Evolutionary conservation across 73 alveolate genomes (phyloP).

Genomic region (Paramecium sonneborni): DNA sequence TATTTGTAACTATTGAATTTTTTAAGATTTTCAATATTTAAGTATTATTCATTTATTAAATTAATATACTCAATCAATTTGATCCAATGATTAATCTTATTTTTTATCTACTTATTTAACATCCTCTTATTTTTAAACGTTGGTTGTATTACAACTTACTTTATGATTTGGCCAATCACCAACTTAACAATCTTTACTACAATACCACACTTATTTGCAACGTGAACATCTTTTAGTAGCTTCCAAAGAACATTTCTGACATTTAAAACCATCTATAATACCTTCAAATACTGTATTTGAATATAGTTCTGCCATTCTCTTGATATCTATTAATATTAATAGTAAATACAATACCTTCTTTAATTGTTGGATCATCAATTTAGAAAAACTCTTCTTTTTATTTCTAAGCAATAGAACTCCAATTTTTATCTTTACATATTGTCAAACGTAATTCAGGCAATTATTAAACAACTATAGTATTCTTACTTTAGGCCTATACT

Average conservation of each 20-base stretch:
- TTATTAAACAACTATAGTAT: conserved; percentile 76
- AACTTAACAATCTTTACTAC: conserved; percentile 96
- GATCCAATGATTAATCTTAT: not conserved
- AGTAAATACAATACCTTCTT: conserved; percentile 46
- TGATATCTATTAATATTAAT: conserved; percentile 67
- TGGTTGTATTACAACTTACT: conserved; percentile 73
- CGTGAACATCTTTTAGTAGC: conserved; percentile 95
- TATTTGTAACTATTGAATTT: conserved; percentile 5
- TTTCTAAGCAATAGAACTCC: conserved; percentile 83
- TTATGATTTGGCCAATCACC: conserved; percentile 96
- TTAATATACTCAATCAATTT: conserved; percentile 9
- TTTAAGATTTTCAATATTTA: not conserved
- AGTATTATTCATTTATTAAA: not conserved
- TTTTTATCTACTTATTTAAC: not conserved
- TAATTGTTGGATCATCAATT: conserved; percentile 67
- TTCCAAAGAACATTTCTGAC: conserved; percentile 91
- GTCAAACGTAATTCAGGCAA: conserved; percentile 79
- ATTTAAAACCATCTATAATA: conserved; percentile 95
- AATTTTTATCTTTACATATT: conserved; percentile 74
- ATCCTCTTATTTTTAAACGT: not conserved
- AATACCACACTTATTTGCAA: conserved; percentile 97
- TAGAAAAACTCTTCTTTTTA: conserved; percentile 72
- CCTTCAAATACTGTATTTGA: conserved; percentile 89
- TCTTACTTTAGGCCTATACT: conserved; percentile 69
- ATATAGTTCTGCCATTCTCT: conserved; percentile 84